Evolutionary conservation across 805 yeast species (phyloP).

Genomic region (Nakazawaea holstii): DNA sequence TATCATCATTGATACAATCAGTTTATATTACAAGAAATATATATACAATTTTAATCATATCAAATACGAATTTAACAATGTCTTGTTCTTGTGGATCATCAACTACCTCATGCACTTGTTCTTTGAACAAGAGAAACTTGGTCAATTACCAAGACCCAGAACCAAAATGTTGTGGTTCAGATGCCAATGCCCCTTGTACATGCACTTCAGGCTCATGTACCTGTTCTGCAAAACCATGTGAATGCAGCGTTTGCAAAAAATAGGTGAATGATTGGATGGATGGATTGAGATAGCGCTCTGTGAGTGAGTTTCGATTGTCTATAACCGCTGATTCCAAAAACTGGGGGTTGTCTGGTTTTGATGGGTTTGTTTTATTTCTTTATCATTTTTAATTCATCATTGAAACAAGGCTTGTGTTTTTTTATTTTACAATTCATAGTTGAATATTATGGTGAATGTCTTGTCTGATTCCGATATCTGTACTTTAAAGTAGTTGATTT

Average conservation of each 20-base stretch:
- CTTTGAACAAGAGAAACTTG: slow-evolving; percentile 6
- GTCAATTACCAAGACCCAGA: slow-evolving; percentile 4
- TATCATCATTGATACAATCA: neutral
- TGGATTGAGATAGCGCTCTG: too few relatives aligned
- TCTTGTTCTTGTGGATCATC: slow-evolving; percentile 11
- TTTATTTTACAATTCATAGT: too few relatives aligned
- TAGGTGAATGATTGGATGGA: neutral
- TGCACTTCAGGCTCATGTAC: neutral
- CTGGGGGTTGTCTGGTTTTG: too few relatives aligned
- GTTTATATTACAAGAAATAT: neutral
- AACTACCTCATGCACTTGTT: slow-evolving; percentile 5
- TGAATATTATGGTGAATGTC: too few relatives aligned
- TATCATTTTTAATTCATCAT: too few relatives aligned
- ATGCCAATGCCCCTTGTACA: neutral
- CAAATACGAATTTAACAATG: neutral
- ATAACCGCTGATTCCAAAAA: neutral
- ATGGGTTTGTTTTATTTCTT: too few relatives aligned
- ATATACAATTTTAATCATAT: too few relatives aligned
- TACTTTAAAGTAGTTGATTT: too few relatives aligned
- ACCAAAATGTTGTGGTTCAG: slow-evolving; percentile 1
- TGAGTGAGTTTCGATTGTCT: neutral
- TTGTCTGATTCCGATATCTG: too few relatives aligned
- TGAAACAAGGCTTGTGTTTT: too few relatives aligned
- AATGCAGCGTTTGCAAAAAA: slow-evolving; percentile 4
- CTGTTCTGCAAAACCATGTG: neutral